These are phyloP conservation scores for Ogataea thermomethanolica DNA, from an alignment of 805 yeast species.

Conservation along the genomic window DNA sequence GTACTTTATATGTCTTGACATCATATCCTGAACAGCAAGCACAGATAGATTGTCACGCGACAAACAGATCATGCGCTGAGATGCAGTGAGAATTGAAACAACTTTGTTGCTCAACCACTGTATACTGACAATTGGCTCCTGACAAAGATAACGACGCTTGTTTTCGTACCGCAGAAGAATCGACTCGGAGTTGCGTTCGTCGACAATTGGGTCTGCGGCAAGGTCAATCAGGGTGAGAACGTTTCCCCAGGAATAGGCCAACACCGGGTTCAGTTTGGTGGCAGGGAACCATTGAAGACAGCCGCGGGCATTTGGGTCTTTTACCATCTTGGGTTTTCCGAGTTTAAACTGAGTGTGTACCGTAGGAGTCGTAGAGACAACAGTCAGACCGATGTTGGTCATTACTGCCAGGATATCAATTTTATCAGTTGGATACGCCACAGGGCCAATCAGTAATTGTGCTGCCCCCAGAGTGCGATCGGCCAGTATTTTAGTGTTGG, in stretches of 20 bases:
- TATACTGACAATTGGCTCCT: conserved; percentile 49
- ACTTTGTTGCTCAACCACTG: conserved; percentile 53
- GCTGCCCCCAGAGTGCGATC: conserved; percentile 39
- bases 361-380: conserved; percentile 53
- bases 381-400: conserved; percentile 45
- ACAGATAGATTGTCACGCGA: conserved; percentile 39
- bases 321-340: conserved; percentile 42
- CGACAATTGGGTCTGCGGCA: conserved; percentile 30
- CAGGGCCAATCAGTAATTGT: conserved; percentile 59
- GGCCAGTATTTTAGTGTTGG: conserved; percentile 43
- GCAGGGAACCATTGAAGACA: conserved; percentile 66
- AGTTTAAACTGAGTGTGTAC: conserved; percentile 51
- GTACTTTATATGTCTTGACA: conserved; percentile 37
- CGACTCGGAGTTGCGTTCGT: conserved; percentile 25
- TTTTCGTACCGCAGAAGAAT: conserved; percentile 35
- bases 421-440: conserved; percentile 50
- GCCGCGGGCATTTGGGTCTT: conserved; percentile 38
- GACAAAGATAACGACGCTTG: conserved; percentile 40
- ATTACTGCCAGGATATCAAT: conserved; percentile 60
- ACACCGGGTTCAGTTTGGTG: conserved; percentile 37
- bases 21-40: conserved; percentile 35
- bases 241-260: conserved; percentile 72
- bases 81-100: conserved; percentile 40
- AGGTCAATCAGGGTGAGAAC: conserved; percentile 54
- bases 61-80: conserved; percentile 44